Base-by-base conservation (phyloP, 352 stramenopile species). In the Phytophthora hibernalis region DNA sequence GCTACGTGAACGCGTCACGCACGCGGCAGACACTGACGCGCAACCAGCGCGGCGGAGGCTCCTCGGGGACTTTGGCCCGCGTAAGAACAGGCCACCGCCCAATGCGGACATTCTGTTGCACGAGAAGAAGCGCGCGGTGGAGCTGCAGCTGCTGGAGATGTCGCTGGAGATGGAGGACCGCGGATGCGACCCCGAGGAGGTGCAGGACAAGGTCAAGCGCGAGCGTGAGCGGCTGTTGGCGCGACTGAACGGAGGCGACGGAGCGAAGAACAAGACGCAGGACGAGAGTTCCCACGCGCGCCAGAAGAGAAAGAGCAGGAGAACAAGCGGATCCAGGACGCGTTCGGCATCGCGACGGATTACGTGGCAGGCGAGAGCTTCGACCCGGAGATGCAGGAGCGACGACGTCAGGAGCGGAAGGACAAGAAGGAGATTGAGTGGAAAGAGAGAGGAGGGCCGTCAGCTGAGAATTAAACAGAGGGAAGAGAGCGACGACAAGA, bases 101-200 rank as follows among this genome's bases (percentile, higher is more conserved):
- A 95, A 96, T 63, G 70, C 85, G n/a, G 80, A 95, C 31, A 91
- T 97, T 31, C 50, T 93, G 35, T 70, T 87, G 54, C 90, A 97
- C 65, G 86, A 95, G 31, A 68, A 81, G 61, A 93, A 93, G 74
- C 85, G 90, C 30, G 62, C 79, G 65, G 75, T 96, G 37, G 90
- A 97, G 68, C 77, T 96, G 30, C 70, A 89, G 73, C 71, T 96
- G 8, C 65, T 93, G 65, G 85, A 96, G 59, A 72, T 96, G 62
- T 77, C 83, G 48, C 67, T 95, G 37, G 73, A 89, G 60, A 85
- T 97, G 77, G 87, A 96, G 75, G 83, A 80, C 12, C 74, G 86
- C 24, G 86, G 79, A 16, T 88, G 80, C 50, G 74, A 89, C 22
- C 75, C 85, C 15, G 73, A 91, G 26, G 87, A 93, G 62, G 88